A percentile compares a stretch with the other conserved stretches of the same genome.
phyloP scores from a whole-genome alignment of 352 stramenopile species.

The Globisporangium takayamanum region DNA sequence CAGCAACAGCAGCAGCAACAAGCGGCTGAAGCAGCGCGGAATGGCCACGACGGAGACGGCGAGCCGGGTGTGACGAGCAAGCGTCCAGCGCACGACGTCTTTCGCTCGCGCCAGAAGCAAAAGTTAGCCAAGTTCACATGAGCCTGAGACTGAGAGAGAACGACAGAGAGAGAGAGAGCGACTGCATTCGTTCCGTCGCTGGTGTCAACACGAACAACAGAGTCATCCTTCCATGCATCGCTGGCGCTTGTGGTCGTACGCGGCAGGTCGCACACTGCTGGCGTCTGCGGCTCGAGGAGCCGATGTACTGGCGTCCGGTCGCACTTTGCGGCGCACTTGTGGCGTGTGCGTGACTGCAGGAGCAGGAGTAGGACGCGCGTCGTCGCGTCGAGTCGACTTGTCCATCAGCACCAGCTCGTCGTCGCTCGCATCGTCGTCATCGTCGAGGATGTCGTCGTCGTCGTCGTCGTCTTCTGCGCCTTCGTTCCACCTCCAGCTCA shows the following conservation, averaged over 20 bases:
- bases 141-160: not conserved
- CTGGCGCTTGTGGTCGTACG: not conserved
- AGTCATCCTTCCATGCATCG: not conserved
- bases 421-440: constrained; percentile 31
- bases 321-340: constrained; percentile 9
- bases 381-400: not conserved
- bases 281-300: not conserved
- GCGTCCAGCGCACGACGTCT: constrained; percentile 78
- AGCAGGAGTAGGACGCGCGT: not conserved
- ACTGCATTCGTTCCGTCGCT: constrained; percentile 2
- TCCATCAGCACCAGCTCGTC: constrained; percentile 26
- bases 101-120: constrained; percentile 79
- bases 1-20: constrained; percentile 50
- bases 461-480: constrained; percentile 7
- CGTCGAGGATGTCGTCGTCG: not conserved
- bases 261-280: not conserved
- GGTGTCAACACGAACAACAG: constrained; percentile 9
- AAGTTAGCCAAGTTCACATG: constrained; percentile 78
- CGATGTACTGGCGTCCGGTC: not conserved
- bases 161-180: too few species aligned
- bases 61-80: constrained; percentile 66
- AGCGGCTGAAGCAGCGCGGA: constrained; percentile 34
- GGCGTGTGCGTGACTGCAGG: constrained; percentile 8
- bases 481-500: constrained; percentile 7
- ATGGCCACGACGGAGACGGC: constrained; percentile 34